Evolutionary conservation across 768 basidiomycete species (phyloP), one percentile per base, ranked within the genome.

Genomic region (Trametes punicea): DNA sequence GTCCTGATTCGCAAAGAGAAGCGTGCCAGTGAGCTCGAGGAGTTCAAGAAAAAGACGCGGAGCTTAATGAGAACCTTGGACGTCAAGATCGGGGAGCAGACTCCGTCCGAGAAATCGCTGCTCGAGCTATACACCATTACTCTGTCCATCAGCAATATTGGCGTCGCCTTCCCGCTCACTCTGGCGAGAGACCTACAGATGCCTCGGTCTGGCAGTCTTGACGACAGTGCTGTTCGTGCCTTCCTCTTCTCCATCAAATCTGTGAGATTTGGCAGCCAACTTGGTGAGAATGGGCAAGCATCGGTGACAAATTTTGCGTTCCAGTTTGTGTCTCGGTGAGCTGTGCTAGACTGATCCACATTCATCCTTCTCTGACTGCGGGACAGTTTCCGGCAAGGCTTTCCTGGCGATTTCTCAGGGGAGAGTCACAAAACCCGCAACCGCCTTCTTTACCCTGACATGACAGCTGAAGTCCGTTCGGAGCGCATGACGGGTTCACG

Each of bases 141-240:
- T 21, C 72, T 90, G 20, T 73, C 73, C 13, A 74, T 88, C 53
- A 73, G 75, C 26, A 84, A 87, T 62, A 77, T 98, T 31, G 94
- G 94, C n/a, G 81, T 93, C 3, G 95, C 93, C 5, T 91, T 98
- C 63, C 96, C 96, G 0, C 75, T 98, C 25, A 80, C 80, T 0
- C 76, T 84, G 50, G 80, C 84, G 51, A 77, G 79, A 58, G 78
- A 81, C 25, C 72, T 88, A 7, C 81, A 79, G 51, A 63, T 83
- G 30, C 77, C 79, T 26, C 74, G 62, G 21, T 67, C 71, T 46
- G 74, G 72, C 50, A 67, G 67, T 53, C 70, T 67, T 50, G 70
- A 69, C 36, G 76, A 79, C 49, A 71, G 68, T 16, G 72, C 81
- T 29, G 79, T 90, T 29, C 83, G 84, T 7, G 95, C 95, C 0